Evolutionary conservation across 176 grass and related monocot genomes (phyloP).

Genomic region (Tillandsia leiboldiana): DNA sequence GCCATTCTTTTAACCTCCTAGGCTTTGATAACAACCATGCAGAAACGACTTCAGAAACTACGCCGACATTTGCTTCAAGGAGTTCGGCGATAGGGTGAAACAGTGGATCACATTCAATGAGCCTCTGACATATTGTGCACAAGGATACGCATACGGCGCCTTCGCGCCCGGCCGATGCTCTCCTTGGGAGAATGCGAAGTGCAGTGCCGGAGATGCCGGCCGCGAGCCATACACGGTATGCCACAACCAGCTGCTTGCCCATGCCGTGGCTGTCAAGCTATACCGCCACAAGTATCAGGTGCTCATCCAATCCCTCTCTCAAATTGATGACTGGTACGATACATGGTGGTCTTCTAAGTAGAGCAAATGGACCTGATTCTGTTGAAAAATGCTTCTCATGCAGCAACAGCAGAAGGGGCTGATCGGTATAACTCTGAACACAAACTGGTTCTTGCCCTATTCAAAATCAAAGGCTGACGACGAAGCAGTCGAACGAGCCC

Average conservation of each 20-base stretch:
- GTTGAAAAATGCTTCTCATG: neutral
- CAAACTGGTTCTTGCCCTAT: slow-evolving; percentile 1
- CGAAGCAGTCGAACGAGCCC: neutral
- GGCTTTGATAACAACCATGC: neutral
- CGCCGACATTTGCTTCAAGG: neutral
- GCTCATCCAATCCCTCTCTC: neutral
- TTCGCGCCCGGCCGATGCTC: neutral
- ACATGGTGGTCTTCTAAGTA: too few relatives aligned
- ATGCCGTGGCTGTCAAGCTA: neutral
- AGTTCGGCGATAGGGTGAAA: slow-evolving; percentile 4
- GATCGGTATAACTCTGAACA: neutral
- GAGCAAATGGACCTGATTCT: too few relatives aligned
- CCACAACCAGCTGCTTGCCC: slow-evolving; percentile 1
- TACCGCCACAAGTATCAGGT: neutral
- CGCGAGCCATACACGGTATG: neutral
- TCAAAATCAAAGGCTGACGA: neutral
- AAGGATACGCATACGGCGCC: neutral
- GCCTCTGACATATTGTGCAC: neutral
- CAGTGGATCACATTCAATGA: slow-evolving; percentile 9
- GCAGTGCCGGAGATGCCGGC: neutral
- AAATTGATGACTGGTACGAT: neutral
- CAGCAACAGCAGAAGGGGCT: neutral
- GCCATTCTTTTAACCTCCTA: neutral
- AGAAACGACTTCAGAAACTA: neutral
- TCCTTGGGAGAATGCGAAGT: neutral